A percentile compares a stretch with the other conserved stretches of the same genome.
Evolutionary conservation across 345 rosid species (phyloP).

Genomic region (Eucalyptus paniculata): DNA sequence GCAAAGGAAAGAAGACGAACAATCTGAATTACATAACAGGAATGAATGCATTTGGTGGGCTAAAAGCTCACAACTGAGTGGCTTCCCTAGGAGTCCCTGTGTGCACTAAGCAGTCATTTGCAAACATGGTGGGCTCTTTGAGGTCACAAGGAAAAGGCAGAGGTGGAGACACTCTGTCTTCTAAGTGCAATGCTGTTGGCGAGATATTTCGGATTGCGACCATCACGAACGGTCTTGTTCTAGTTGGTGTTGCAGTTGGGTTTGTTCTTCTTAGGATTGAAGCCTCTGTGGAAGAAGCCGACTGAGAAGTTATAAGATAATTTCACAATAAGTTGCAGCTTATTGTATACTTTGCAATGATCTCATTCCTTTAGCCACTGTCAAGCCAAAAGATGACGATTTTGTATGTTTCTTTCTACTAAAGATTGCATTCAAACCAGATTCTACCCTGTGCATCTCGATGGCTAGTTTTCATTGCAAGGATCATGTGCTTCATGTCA

Average conservation of each 20-base stretch:
- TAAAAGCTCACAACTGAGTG: conserved; percentile 29
- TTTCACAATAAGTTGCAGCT: not conserved
- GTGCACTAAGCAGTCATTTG: conserved; percentile 15
- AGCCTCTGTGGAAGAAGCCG: not conserved
- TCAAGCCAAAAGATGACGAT: not conserved
- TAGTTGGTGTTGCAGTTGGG: not conserved
- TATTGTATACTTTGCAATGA: not conserved
- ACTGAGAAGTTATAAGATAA: not conserved
- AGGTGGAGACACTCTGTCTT: conserved; percentile 7
- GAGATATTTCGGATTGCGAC: not conserved
- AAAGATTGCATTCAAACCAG: not conserved
- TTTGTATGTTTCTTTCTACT: not conserved
- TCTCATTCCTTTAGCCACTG: not conserved
- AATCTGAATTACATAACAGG: conserved; percentile 12
- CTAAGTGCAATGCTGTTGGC: conserved; percentile 2
- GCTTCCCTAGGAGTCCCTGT: conserved; percentile 13
- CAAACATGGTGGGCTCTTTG: conserved; percentile 22
- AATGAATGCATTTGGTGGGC: conserved; percentile 23
- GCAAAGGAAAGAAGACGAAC: not conserved
- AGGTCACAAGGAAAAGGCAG: conserved; percentile 7
- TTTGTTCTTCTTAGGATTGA: not conserved
- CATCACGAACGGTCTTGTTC: not conserved
- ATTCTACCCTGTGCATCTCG: not conserved
- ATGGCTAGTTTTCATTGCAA: not conserved
- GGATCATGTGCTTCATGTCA: not conserved